Percentiles rank a stretch among this genome's conserved stretches.
These are phyloP conservation scores for Vitis amurensis DNA, from an alignment of 164 flowering plant species.

Conservation along the genomic window DNA sequence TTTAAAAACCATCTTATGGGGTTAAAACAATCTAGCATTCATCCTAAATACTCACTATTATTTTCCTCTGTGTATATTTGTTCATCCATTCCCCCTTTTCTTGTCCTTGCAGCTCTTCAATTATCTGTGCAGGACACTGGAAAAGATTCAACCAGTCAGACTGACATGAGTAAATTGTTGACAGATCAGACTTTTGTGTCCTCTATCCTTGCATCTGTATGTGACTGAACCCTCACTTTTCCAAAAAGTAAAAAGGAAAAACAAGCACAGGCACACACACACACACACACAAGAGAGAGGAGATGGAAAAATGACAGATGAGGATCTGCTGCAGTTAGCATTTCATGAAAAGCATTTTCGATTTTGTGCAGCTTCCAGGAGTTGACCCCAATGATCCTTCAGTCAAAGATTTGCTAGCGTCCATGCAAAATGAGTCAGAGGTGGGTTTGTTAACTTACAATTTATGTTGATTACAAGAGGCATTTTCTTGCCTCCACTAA, in stretches of 20 bases:
- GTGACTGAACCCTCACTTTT: constrained; percentile 2
- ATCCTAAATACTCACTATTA: neutral
- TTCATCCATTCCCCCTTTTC: neutral
- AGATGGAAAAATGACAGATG: too few relatives aligned
- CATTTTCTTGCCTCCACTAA: neutral
- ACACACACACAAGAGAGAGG: too few relatives aligned
- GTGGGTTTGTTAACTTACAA: constrained; percentile 38
- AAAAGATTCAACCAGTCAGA: constrained; percentile 48
- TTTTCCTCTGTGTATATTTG: neutral
- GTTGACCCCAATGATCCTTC: constrained; percentile 93
- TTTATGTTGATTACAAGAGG: neutral
- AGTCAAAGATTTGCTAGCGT: constrained; percentile 85
- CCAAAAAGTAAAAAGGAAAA: too few relatives aligned
- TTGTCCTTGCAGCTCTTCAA: constrained; percentile 70
- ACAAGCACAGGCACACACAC: too few relatives aligned
- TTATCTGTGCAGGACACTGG: constrained; percentile 72
- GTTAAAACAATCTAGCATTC: too few relatives aligned
- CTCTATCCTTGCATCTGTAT: constrained; percentile 79
- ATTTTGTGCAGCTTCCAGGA: constrained; percentile 80
- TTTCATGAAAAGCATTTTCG: neutral
- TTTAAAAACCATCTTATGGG: too few relatives aligned
- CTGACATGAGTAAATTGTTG: constrained; percentile 71
- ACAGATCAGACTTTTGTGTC: constrained; percentile 80
- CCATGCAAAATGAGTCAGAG: constrained; percentile 79
- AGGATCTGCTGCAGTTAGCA: too few relatives aligned